Conservation (phyloP, 2,329 filamentous ascomycete genomes). For the Xylariaceae sp. region DNA sequence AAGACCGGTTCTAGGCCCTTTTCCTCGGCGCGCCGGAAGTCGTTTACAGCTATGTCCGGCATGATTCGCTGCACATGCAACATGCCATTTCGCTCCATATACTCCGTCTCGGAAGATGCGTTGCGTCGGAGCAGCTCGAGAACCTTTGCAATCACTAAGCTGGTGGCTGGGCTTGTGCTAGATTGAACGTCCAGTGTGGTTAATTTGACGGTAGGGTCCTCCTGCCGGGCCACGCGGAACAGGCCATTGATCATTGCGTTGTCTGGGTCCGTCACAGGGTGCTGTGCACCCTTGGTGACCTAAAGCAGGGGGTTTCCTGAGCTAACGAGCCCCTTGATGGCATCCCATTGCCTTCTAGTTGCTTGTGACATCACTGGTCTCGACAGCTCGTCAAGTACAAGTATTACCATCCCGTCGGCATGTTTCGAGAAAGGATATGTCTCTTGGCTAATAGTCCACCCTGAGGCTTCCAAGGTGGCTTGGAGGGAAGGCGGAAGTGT, state of each 20-base stretch:
- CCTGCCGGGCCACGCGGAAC: conserved; percentile 28
- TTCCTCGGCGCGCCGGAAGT: conserved; percentile 11
- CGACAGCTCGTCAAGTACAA: conserved; percentile 13
- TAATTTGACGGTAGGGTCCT: conserved; percentile 15
- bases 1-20: conserved; percentile 10
- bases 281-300: conserved; percentile 32
- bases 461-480: too few species aligned
- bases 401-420: background rate
- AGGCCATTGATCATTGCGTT: conserved; percentile 25
- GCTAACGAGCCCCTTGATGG: conserved; percentile 26
- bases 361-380: conserved; percentile 8
- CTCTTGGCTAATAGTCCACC: too few species aligned
- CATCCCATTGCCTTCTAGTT: conserved; percentile 22
- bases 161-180: conserved; percentile 14
- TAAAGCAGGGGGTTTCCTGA: conserved; percentile 27
- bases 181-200: conserved; percentile 24
- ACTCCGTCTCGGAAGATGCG: conserved; percentile 31
- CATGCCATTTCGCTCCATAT: conserved; percentile 33
- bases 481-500: too few species aligned
- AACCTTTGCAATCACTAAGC: conserved; percentile 19
- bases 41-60: conserved; percentile 31
- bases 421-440: too few species aligned
- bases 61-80: conserved; percentile 31
- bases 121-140: conserved; percentile 6
- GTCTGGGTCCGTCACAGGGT: conserved; percentile 26